These are phyloP conservation scores for Nicotiana noctiflora DNA, from an alignment of 257 asterid species.

Conservation along the genomic window DNA sequence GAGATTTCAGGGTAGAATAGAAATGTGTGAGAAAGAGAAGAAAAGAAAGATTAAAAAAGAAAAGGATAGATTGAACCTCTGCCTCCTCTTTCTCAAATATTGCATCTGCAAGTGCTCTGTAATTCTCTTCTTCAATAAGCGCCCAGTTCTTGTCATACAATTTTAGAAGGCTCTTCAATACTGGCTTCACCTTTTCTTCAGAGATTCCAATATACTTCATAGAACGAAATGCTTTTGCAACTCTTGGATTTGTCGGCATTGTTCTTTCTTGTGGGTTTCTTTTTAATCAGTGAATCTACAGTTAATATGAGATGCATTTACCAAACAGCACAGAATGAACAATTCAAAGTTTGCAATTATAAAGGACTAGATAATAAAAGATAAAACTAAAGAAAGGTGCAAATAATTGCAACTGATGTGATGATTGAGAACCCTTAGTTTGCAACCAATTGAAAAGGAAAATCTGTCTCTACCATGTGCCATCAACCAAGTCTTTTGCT, in stretches of 20 bases:
- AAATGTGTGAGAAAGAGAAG: neutral
- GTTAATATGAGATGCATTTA: neutral
- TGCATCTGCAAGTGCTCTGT: conserved; percentile 80
- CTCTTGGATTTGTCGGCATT: conserved; percentile 42
- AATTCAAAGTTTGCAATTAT: neutral
- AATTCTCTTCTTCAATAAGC: conserved; percentile 74
- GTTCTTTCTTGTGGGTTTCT: conserved; percentile 10
- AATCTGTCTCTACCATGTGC: neutral
- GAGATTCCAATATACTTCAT: conserved; percentile 68
- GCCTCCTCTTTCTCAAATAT: conserved; percentile 62
- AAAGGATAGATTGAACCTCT: conserved; percentile 26
- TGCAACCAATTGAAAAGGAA: neutral
- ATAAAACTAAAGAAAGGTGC: conserved; percentile 1
- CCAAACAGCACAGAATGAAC: neutral
- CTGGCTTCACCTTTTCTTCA: conserved; percentile 62
- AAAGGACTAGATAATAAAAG: neutral
- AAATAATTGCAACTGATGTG: neutral
- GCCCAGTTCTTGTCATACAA: conserved; percentile 70
- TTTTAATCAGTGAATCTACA: conserved; percentile 11
- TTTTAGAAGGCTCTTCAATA: conserved; percentile 55
- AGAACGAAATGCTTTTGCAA: conserved; percentile 55
- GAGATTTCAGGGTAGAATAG: neutral
- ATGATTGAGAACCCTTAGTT: neutral
- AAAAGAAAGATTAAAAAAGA: neutral
- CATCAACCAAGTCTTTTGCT: neutral